Evolutionary conservation across 768 basidiomycete genomes (phyloP), one percentile per base, ranked within the genome.

Genomic region (Leccinum aurantiacum): DNA sequence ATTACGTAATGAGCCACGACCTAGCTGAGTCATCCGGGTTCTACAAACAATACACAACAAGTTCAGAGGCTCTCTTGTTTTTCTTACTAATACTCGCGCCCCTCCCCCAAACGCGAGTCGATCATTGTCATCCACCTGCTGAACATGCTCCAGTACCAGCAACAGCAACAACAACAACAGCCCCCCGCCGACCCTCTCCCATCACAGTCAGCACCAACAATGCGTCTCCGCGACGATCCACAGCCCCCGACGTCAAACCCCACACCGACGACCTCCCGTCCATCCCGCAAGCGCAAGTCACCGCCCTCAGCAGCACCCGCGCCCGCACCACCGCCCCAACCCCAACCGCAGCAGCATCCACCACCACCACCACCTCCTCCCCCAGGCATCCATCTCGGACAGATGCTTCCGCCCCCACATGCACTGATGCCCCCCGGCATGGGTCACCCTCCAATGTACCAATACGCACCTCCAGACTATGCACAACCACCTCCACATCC

Each of bases 191-290:
- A 71, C 46, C 24, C 59, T 22, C 63, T 64, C 48, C 51, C 64
- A 15, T 53, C 65, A 8, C 63, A 69, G 24, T 2, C 65, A 1
- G 62, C 68, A 0, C 67, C 65, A 3, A 67, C 75, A n/a, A 83
- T 86, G 82, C 83, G 87, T 66, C 80, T 89, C 44, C 82, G 84
- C 67, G 87, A 88, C 48, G 86, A 88, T 54, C 80, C 74, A 14
- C 63, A 65, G 22, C 60, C 70, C 3, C 17, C 62, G 0, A 54
- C 59, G 8, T 14, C 61, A 11, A 65, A 63, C 33, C 29, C 65
- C 3, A 49, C 71, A 14, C 29, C 70, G 0, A 6, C 63, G 15
- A 25, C 57, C 13, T 47, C 63, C 29, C 56, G 78, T 76, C 59
- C 17, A 24, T 50, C 76, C 33, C 81, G 88, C 59, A 91, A 91